Evolutionary conservation across 1,284 basidiomycete genomes (phyloP).

Genomic region (Rhodotorula sp.): DNA sequence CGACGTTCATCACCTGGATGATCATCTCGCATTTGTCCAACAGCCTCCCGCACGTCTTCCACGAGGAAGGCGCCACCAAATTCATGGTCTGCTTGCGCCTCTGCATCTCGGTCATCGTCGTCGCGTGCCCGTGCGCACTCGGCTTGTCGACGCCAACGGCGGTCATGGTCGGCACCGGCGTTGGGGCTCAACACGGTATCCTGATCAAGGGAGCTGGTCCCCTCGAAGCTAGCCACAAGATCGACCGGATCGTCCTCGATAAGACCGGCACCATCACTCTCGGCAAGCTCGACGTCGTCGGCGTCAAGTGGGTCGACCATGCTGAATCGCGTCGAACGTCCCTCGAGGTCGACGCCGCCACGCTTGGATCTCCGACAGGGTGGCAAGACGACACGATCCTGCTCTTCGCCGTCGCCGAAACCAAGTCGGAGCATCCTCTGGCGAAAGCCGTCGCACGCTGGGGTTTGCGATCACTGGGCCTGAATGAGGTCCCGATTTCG

Average conservation of each 20-base stretch:
- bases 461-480: slow-evolving; percentile 65
- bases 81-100: slow-evolving; percentile 92
- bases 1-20: slow-evolving; percentile 87
- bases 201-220: slow-evolving; percentile 96
- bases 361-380: slow-evolving; percentile 12
- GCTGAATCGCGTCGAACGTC: background rate
- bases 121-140: slow-evolving; percentile 96
- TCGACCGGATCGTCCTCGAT: slow-evolving; percentile 83
- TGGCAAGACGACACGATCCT: slow-evolving; percentile 45
- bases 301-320: slow-evolving; percentile 62
- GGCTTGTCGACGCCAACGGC: slow-evolving; percentile 96
- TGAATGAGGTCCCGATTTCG: slow-evolving; percentile 54
- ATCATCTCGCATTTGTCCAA: slow-evolving; percentile 64
- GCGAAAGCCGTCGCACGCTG: slow-evolving; percentile 85
- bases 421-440: slow-evolving; percentile 90
- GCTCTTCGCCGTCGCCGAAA: slow-evolving; percentile 81
- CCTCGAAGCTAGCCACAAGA: slow-evolving; percentile 80
- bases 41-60: slow-evolving; percentile 78
- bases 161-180: slow-evolving; percentile 98
- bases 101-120: slow-evolving; percentile 96
- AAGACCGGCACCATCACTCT: slow-evolving; percentile 97
- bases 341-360: slow-evolving; percentile 9
- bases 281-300: slow-evolving; percentile 73
- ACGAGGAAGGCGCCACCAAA: slow-evolving; percentile 74
- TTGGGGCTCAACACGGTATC: slow-evolving; percentile 95